phyloP scores from a whole-genome alignment of 164 flowering plant genomes.

The Paratinospora sagittata region DNA sequence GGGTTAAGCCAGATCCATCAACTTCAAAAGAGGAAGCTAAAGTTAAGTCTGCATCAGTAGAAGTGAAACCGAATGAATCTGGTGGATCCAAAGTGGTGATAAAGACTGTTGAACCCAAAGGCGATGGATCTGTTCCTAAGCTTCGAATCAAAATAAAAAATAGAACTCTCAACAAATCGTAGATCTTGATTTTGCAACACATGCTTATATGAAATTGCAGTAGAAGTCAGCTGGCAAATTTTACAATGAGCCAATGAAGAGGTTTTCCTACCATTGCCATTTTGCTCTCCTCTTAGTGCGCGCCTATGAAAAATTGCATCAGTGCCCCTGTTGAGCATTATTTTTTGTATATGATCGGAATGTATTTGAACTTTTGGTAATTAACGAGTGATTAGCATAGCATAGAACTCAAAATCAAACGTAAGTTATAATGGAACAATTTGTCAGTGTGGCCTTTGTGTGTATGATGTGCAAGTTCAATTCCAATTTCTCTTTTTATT shows the following conservation, averaged over 20 bases:
- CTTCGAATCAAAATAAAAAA: slow-evolving; percentile 15
- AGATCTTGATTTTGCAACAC: not conserved
- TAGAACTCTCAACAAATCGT: slow-evolving; percentile 8
- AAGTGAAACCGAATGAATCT: slow-evolving; percentile 32
- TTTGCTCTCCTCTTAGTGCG: not conserved
- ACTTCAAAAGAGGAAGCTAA: slow-evolving; percentile 21
- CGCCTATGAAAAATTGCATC: not conserved
- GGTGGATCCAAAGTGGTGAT: slow-evolving; percentile 23
- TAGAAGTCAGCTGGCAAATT: not conserved
- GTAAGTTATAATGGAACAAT: no score
- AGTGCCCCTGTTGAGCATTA: not conserved
- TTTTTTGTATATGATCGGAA: not conserved
- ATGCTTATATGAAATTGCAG: not conserved
- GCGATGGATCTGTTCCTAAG: slow-evolving; percentile 28
- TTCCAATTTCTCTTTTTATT: no score
- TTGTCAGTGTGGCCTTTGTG: no score
- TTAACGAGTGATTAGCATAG: not conserved
- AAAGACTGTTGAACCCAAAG: slow-evolving; percentile 26
- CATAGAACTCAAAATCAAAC: not conserved
- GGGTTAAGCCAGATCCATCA: slow-evolving; percentile 14
- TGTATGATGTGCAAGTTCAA: no score
- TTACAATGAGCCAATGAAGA: not conserved
- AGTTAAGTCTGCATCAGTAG: slow-evolving; percentile 15
- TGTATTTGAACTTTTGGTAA: not conserved
- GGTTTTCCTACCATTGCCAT: not conserved